Base-by-base conservation (phyloP, 1,284 basidiomycete genomes). In the Golubevia sp. region DNA sequence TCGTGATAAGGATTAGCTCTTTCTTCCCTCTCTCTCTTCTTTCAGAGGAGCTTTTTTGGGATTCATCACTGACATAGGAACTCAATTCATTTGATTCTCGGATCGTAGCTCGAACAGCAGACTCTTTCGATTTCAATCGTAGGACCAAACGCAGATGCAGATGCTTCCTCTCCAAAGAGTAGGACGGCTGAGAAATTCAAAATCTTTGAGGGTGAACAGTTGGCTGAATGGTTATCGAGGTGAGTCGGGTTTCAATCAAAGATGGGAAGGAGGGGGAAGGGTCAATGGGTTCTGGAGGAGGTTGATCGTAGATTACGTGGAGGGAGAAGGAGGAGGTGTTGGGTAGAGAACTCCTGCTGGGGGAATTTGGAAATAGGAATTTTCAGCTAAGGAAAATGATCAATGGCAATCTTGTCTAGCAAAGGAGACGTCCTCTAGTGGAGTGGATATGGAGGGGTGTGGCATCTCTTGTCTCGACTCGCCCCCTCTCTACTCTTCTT, bases 141-240 rank as follows among this genome's bases (percentile, higher is more conserved):
- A 5, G 80, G 80, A 0, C 80, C 80, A 6, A 74, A 76, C 48
- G 79, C 80, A 3, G 76, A 83, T 54, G 76, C 77, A 20, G 73
- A 78, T 38, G 61, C 69, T 23, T 64, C 68, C 64, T 63, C 71
- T 23, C 63, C 74, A 15, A 55, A 63, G 4, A 65, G 71, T 38
- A 66, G 77, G 49, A 59, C 52, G 13, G 79, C 76, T 23, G 70
- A 82, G 56, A 76, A 77, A 62, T 79, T 82, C 57, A 62, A 66
- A n/a, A 57, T 83, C 57, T 56, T 77, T 20, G 80, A 83, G 58
- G 80, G 74, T 20, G 74, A 80, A 1, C 72, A 73, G 6, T 68
- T 83, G 56, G 69, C 61, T 38, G 52, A 56, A 15, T 83, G 74
- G 70, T 72, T 83, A 60, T 75, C 73, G 55, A 61, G 27, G 72